Conservation (phyloP, 345 rosid genomes). For the Luvunga scandens region DNA sequence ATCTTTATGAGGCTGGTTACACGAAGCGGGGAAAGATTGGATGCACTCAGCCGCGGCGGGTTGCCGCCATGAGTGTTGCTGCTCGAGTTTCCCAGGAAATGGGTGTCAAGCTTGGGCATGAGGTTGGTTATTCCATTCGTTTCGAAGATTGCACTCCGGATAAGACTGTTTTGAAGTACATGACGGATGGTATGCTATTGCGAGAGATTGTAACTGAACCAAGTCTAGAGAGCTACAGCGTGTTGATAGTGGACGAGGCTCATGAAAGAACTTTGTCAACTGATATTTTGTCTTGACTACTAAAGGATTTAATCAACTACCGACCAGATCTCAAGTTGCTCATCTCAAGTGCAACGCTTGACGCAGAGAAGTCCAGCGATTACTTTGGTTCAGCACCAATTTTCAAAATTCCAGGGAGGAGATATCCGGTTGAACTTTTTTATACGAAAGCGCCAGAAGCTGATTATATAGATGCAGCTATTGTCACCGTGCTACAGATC, state of each 20-base stretch:
- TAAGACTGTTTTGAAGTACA: constrained; percentile 83
- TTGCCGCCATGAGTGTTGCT: constrained; percentile 99
- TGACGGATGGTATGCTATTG: constrained; percentile 97
- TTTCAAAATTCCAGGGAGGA: constrained; percentile 90
- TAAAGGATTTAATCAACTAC: constrained; percentile 88
- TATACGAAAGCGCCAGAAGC: constrained; percentile 97
- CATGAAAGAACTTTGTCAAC: constrained; percentile 99
- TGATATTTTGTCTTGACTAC: constrained; percentile 86
- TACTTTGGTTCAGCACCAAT: constrained; percentile 94
- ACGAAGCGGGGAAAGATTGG: constrained; percentile 89
- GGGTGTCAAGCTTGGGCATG: constrained; percentile 99
- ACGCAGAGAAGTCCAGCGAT: constrained; percentile 95
- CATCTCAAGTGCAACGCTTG: constrained; percentile 83
- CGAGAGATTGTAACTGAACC: constrained; percentile 95
- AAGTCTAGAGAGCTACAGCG: constrained; percentile 82
- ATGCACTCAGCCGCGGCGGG: constrained; percentile 86
- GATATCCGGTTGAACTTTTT: constrained; percentile 82
- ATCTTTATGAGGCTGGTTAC: constrained; percentile 96
- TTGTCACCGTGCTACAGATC: constrained; percentile 82
- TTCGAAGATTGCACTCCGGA: constrained; percentile 99
- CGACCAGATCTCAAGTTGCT: constrained; percentile 74
- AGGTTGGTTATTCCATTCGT: constrained; percentile 95
- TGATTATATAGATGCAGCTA: constrained; percentile 90
- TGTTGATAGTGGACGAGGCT: constrained; percentile 96
- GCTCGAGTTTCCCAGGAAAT: constrained; percentile 98